phyloP scores from a whole-genome alignment of 208 protist species.

The Wallacemonas rigidus region DNA sequence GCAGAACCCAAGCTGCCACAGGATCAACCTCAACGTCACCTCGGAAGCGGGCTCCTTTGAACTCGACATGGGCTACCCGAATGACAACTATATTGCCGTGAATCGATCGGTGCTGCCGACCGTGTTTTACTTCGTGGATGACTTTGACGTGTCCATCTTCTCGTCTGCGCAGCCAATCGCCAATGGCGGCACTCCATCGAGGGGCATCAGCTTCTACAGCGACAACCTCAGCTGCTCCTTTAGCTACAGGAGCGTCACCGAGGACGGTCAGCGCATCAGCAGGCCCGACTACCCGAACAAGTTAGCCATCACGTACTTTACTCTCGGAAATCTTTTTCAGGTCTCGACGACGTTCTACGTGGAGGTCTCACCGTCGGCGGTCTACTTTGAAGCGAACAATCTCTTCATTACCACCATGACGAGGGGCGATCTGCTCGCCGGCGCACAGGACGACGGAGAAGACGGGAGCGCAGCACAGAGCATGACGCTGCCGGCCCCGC shows the following conservation, averaged over 20 bases:
- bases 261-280: background rate
- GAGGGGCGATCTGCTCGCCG: background rate
- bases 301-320: slow-evolving; percentile 14
- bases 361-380: slow-evolving; percentile 17
- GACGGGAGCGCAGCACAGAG: background rate
- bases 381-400: slow-evolving; percentile 15
- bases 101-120: background rate
- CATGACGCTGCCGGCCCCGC: background rate
- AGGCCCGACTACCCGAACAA: background rate
- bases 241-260: background rate
- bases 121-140: slow-evolving; percentile 16
- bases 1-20: background rate
- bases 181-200: background rate
- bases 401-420: slow-evolving; percentile 8
- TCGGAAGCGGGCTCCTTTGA: background rate
- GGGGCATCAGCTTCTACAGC: background rate
- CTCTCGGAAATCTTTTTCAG: background rate
- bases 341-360: slow-evolving; percentile 11
- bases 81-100: slow-evolving; percentile 6
- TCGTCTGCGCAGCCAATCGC: background rate
- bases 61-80: slow-evolving; percentile 12
- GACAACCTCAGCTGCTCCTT: slow-evolving; percentile 13
- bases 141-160: slow-evolving; percentile 12
- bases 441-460: background rate
- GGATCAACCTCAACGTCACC: background rate